phyloP scores from a whole-genome alignment of 305 asterid species.

The Euphrasia arctica region DNA sequence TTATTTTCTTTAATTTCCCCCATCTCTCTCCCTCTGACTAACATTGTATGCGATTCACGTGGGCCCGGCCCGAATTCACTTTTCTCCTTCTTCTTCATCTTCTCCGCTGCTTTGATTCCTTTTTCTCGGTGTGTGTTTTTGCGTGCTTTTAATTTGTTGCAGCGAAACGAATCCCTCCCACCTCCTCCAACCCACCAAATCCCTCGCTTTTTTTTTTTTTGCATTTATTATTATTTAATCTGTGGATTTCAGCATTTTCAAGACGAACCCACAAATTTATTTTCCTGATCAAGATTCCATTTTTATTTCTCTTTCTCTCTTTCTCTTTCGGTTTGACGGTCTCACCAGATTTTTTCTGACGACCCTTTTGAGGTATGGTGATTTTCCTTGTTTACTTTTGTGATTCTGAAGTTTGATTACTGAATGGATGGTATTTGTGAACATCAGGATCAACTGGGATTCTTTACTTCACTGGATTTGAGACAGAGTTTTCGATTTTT shows the following conservation, averaged over 20 bases:
- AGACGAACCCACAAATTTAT: constrained; percentile 1
- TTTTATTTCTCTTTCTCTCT: constrained; percentile 3
- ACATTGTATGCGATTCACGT: constrained; percentile 23
- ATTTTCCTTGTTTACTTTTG: background rate
- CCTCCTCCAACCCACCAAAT: constrained; percentile 46
- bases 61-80: constrained; percentile 34
- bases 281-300: constrained; percentile 20
- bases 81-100: constrained; percentile 26
- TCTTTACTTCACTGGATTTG: constrained; percentile 20
- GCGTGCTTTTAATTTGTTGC: constrained; percentile 43
- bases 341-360: constrained; percentile 24
- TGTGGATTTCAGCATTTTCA: constrained; percentile 21
- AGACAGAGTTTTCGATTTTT: constrained; percentile 10
- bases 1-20: background rate
- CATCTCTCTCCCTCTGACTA: constrained; percentile 21
- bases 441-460: background rate
- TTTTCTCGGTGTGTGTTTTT: constrained; percentile 29
- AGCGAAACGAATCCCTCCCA: constrained; percentile 38
- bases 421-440: constrained; percentile 5
- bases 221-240: constrained; percentile 25
- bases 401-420: constrained; percentile 17
- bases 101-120: constrained; percentile 25
- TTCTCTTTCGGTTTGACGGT: background rate
- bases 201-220: constrained; percentile 25
- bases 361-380: constrained; percentile 32